These are phyloP conservation scores for Ganoderma lingzhi DNA, from an alignment of 1,284 basidiomycete genomes.

Conservation along the genomic window DNA sequence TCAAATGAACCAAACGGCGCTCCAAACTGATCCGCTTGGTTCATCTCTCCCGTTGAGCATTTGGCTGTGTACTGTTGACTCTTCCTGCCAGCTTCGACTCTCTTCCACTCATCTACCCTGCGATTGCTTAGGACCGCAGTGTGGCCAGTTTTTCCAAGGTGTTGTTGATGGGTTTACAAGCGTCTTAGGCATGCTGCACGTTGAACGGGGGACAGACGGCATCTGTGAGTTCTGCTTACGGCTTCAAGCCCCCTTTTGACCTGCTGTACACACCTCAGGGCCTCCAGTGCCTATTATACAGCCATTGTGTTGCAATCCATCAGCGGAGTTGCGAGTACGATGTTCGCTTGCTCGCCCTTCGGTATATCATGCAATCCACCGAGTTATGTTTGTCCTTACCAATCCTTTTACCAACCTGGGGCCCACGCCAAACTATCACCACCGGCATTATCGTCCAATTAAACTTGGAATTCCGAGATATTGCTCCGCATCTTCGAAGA, in stretches of 20 bases:
- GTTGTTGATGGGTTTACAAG: background rate
- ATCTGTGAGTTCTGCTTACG: background rate
- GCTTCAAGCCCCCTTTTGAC: background rate
- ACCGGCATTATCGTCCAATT: background rate
- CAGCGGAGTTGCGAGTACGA: too few species aligned
- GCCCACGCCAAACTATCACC: constrained; percentile 2
- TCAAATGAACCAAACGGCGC: constrained; percentile 4
- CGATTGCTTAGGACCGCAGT: background rate
- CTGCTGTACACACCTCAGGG: too few species aligned
- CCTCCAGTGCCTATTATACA: background rate
- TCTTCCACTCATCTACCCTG: background rate
- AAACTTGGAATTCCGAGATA: background rate
- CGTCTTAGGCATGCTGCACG: background rate
- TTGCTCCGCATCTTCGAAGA: background rate
- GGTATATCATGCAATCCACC: background rate
- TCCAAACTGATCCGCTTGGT: background rate
- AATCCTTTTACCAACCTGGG: background rate
- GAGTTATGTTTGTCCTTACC: background rate
- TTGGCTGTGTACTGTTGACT: background rate
- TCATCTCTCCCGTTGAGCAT: background rate
- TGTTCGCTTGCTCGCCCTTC: too few species aligned
- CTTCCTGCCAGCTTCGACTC: background rate
- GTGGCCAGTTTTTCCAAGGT: background rate
- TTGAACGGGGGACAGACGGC: background rate
- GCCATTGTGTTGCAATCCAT: too few species aligned